Percentiles rank a stretch among this genome's conserved stretches.
Evolutionary conservation across 2,329 filamentous ascomycete genomes (phyloP).

Genomic region (Zasmidium angulare): DNA sequence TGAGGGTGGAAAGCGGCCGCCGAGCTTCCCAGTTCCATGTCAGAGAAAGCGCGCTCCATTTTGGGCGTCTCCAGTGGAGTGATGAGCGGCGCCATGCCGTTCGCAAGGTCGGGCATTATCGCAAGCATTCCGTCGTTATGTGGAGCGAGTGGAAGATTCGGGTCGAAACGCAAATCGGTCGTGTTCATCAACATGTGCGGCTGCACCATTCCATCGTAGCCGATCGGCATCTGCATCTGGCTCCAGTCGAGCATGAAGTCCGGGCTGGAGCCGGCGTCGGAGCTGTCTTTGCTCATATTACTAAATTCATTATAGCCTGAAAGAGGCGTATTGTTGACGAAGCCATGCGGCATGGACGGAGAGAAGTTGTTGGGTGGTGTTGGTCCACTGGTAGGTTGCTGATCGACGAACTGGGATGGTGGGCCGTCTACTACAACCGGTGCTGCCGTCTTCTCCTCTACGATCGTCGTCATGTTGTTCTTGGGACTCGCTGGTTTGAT

Average conservation of each 20-base stretch:
- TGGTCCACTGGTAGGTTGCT: constrained; percentile 36
- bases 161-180: constrained; percentile 47
- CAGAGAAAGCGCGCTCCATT: constrained; percentile 48
- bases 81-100: constrained; percentile 40
- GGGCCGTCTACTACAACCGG: constrained; percentile 34
- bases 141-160: constrained; percentile 39
- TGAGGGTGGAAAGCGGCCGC: constrained; percentile 42
- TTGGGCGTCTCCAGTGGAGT: constrained; percentile 49
- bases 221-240: constrained; percentile 46
- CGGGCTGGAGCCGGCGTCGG: constrained; percentile 45
- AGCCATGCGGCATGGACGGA: constrained; percentile 27
- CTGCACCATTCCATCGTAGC: constrained; percentile 44
- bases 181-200: constrained; percentile 46
- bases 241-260: constrained; percentile 52
- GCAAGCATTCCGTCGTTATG: constrained; percentile 43
- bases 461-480: constrained; percentile 22
- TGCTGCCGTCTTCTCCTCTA: constrained; percentile 30
- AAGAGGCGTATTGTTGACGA: constrained; percentile 46
- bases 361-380: constrained; percentile 23
- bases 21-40: constrained; percentile 46
- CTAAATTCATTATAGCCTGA: constrained; percentile 48
- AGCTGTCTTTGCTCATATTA: constrained; percentile 39
- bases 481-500: constrained; percentile 37
- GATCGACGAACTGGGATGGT: constrained; percentile 43
- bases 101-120: constrained; percentile 46